Base-by-base conservation (phyloP, 768 basidiomycete genomes). In the Antrodiella citrinella region DNA sequence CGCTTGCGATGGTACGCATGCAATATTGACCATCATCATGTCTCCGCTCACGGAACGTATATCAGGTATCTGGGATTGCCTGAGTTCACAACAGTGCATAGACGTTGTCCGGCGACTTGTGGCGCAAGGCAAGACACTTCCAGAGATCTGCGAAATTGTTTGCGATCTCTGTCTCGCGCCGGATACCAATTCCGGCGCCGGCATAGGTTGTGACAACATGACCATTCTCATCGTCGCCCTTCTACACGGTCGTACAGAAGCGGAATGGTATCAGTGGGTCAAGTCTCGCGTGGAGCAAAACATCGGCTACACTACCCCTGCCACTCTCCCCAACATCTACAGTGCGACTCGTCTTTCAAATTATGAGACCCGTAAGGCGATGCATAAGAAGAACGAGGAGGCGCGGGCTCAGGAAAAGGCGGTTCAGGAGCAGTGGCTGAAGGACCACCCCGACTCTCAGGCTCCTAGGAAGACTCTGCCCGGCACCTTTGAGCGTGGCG, bases 181-280 rank as follows among this genome's bases (percentile, higher is more conserved):
- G 1, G 92, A 96, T 64, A 89, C 90, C 1, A 84, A 86, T 20
- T 87, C 87, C 26, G 90, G 89, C 44, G 81, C 82, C 41, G 96
- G 96, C 11, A 90, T 97, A 55, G 96, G 96, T 18, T 97, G 95
- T 65, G 96, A 99, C 71, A 98, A 99, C 72, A 99, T 99, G 96
- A 99, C 96, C 0, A 72, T 96, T 45, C 76, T 97, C 57, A 80
- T 99, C 47, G 78, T 98, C 51, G 96, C 91, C 4, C 67, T 99
- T 42, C 76, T 94, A 25, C 78, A 87, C 54, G 94, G 90, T 38
- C 81, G 82, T 52, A 88, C 91, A n/a, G 80, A 84, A 65, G 86
- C 89, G 56, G 82, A 93, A 62, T 98, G 96, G 96, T 88, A 89
- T 60, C 64, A 76, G 30, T 97, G 95, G 95, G 67, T 99, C 51